Base-by-base conservation (phyloP, 176 grass and related monocot species). In the Musa acuminata region DNA sequence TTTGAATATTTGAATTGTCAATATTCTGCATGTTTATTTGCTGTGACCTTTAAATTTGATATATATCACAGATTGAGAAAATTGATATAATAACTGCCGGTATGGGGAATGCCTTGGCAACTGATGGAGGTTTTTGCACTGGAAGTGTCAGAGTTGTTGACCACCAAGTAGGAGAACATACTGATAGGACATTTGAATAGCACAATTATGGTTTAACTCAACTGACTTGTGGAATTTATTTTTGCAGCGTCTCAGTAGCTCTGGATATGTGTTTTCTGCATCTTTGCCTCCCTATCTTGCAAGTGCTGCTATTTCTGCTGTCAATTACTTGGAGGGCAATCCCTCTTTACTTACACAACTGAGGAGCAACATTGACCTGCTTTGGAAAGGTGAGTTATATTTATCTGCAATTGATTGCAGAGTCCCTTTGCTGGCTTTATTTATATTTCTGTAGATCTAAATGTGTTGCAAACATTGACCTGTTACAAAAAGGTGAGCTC, bases 21-120 rank as follows among this genome's bases (percentile, higher is more conserved):
- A 50, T 26, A 67, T 72, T 53, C 83, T 52, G 8, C 64, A n/a
- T 64, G 0, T 75, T 69, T 68, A 25, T 17, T 49, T 80, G 8
- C 27, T 67, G 20, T 24, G 17, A 70, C 76, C 71, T 78, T 57
- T 80, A 53, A 83, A 67, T 69, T 74, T 75, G 60, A 14, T 21
- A 75, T 80, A 68, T 72, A 67, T 78, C 58, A 49, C 90, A 97
- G 90, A 78, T 97, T 89, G 90, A 97, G 17, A 91, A 97, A 85
- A 89, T 97, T 82, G 94, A 93, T 83, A 97, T 93, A 73, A 97
- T 93, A 71, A 97, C 94, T 75, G 94, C 94, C 78, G 90, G 94
- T 75, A 97, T 97, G 94, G 94, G 94, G 77, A 97, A 97, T 85
- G 87, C 94, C 49, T 72, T 93, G 67, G 94, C 90, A 54, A 97